A percentile compares a stretch with the other conserved stretches of the same genome.
These are phyloP conservation scores for Paecilomyces formosus DNA, from an alignment of 2,329 filamentous ascomycete species.

Conservation along the genomic window DNA sequence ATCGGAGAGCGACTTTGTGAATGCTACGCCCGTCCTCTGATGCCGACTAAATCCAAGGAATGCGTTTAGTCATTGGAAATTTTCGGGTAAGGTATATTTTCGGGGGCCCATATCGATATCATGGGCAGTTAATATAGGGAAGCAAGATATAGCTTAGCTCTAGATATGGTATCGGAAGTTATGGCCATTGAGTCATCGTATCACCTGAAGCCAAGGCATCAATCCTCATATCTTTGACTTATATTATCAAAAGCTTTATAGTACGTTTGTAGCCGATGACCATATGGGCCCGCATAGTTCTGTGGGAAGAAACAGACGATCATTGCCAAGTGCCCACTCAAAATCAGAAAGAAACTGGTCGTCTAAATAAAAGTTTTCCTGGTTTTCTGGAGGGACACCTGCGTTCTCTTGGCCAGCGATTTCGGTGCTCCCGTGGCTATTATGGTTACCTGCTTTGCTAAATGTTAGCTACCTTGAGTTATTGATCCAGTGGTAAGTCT, in stretches of 20 bases:
- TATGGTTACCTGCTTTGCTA: slow-evolving; percentile 9
- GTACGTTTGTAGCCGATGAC: slow-evolving; percentile 9
- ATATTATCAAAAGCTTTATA: background rate
- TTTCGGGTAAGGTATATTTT: no score
- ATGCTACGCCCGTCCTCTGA: no score
- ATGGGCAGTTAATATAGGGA: no score
- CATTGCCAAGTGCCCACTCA: slow-evolving; percentile 29
- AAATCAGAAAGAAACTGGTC: slow-evolving; percentile 32
- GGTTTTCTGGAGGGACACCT: slow-evolving; percentile 5
- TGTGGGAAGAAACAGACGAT: slow-evolving; percentile 16
- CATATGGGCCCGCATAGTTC: slow-evolving; percentile 17
- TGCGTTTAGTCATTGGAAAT: no score
- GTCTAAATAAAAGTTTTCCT: slow-evolving; percentile 20
- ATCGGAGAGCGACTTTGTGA: no score
- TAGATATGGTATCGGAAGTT: no score
- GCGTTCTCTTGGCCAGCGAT: slow-evolving; percentile 1
- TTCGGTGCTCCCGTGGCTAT: slow-evolving; percentile 3
- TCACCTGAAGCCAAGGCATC: no score
- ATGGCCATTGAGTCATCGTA: no score
- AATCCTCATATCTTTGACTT: background rate
- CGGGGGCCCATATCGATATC: no score
- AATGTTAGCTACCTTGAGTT: no score
- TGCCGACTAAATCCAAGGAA: no score
- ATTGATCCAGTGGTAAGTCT: background rate
- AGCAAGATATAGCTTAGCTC: no score